A percentile compares a stretch with the other conserved stretches of the same genome.
phyloP scores from a whole-genome alignment of 2,329 filamentous ascomycete species.

The Trichophyton verrucosum region DNA sequence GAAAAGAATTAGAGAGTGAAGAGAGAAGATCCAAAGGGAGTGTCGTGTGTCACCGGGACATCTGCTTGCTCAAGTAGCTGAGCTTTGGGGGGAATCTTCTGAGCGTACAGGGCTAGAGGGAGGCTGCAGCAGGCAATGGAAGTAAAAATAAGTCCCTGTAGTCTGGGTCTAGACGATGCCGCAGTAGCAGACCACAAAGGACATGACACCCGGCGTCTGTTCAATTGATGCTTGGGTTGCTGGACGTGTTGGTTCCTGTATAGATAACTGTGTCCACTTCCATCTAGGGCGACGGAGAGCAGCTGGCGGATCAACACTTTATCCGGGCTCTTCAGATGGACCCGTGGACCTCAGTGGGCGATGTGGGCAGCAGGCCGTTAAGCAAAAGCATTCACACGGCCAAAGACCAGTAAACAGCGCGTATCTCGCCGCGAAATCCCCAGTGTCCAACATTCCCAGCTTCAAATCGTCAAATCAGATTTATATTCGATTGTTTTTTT shows the following conservation, averaged over 20 bases:
- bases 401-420: too few relatives aligned
- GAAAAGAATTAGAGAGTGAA: background rate
- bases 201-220: constrained; percentile 1
- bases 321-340: background rate
- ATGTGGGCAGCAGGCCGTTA: too few relatives aligned
- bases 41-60: constrained; percentile 24
- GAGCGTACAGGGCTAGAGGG: background rate
- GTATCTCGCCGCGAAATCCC: background rate
- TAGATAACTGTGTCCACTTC: constrained; percentile 5
- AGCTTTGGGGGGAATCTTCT: background rate
- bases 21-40: constrained; percentile 13
- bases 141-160: background rate
- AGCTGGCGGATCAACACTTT: constrained; percentile 6
- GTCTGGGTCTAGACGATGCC: background rate
- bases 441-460: too few relatives aligned
- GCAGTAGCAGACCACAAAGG: background rate
- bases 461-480: too few relatives aligned
- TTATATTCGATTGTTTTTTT: too few relatives aligned
- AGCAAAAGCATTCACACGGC: too few relatives aligned
- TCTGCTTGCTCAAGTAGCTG: constrained; percentile 31
- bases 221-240: background rate
- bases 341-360: too few relatives aligned
- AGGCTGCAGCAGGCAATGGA: background rate
- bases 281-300: background rate
- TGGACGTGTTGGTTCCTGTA: background rate